Base-by-base conservation (phyloP, 1,284 basidiomycete genomes). In the Tilletia walkeri region DNA sequence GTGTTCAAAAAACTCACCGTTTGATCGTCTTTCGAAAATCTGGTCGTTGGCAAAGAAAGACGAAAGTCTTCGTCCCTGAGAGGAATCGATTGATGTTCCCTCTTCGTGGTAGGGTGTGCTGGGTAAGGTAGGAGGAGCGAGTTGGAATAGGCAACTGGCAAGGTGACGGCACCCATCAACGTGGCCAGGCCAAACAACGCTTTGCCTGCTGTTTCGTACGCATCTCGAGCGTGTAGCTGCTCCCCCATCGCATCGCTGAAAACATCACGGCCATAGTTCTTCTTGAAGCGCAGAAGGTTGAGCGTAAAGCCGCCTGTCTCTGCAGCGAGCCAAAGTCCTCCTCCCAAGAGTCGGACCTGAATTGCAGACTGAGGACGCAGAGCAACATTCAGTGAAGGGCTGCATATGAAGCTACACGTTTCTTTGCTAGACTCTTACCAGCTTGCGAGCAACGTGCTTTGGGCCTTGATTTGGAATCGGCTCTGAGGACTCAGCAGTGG, bases 241-340 rank as follows among this genome's bases (percentile, higher is more conserved):
- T 38, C 36, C 9, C 34, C 14, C 34, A 18, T 7, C 7, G 34
- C 36, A 39, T 63, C 34, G 59, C 4, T 7, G 10, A 24, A 5
- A 10, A 56, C 3, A 14, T 56, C 54, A 16, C 59, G 30, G 6
- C 34, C 59, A 36, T 63, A 63, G 59, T 63, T 63, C 59, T 63
- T 63, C 9, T 63, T 38, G 38, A 63, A 63, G 34, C 59, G 59
- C 34, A 63, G 34, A 4, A 39, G 16, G 36, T 34, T 38, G 34
- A 63, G 30, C 9, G 36, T 34, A 24, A 63, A 39, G 30, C 59
- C 59, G 34, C 16, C 9, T 16, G 38, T 20, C 34, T 63, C 59
- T 10, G 36, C 36, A 18, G 36, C 36, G 3, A 63, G 59, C 59
- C 59, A 63, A 9, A 63, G 59, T 4, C 34, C 36, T 6, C 59